Conservation (phyloP, 2,329 filamentous ascomycete species). For the Rachicladosporium sp. region DNA sequence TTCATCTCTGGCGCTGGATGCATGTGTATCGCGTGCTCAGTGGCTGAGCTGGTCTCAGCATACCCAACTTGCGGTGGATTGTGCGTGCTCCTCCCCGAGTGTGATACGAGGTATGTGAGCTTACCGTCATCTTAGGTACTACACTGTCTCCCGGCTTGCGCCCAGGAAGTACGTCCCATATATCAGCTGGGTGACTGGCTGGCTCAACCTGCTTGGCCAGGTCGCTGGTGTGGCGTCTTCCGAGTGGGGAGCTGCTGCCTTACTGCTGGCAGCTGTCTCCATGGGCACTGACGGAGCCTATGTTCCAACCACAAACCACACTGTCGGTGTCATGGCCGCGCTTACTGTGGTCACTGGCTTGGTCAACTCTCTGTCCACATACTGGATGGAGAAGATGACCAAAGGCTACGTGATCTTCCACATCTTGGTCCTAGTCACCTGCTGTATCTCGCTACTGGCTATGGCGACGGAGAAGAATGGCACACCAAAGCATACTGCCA, state of each 20-base stretch:
- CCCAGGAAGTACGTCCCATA: constrained; percentile 21
- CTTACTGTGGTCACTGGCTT: constrained; percentile 40
- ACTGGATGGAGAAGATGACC: constrained; percentile 47
- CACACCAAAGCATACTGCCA: constrained; percentile 38
- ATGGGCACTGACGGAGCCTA: constrained; percentile 26
- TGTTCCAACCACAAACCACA: constrained; percentile 32
- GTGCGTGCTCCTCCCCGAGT: background rate
- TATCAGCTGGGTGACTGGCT: constrained; percentile 30
- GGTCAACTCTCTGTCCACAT: constrained; percentile 45
- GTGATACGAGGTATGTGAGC: too few species aligned
- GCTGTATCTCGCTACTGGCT: constrained; percentile 39
- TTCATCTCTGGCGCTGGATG: constrained; percentile 44
- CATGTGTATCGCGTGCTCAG: constrained; percentile 40
- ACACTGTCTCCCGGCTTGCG: constrained; percentile 43
- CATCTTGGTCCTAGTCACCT: constrained; percentile 39
- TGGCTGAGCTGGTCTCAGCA: constrained; percentile 53
- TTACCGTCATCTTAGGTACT: constrained; percentile 43
- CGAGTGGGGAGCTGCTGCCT: constrained; percentile 45
- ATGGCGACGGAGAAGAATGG: constrained; percentile 24
- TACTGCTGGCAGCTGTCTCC: constrained; percentile 44
- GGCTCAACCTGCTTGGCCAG: constrained; percentile 35
- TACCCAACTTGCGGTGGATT: constrained; percentile 52
- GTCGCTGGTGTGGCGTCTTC: constrained; percentile 43
- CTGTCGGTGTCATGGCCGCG: constrained; percentile 44
- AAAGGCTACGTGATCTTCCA: constrained; percentile 48